Conservation (phyloP, 163 green algal species). For the Scenedesmus sp. region DNA sequence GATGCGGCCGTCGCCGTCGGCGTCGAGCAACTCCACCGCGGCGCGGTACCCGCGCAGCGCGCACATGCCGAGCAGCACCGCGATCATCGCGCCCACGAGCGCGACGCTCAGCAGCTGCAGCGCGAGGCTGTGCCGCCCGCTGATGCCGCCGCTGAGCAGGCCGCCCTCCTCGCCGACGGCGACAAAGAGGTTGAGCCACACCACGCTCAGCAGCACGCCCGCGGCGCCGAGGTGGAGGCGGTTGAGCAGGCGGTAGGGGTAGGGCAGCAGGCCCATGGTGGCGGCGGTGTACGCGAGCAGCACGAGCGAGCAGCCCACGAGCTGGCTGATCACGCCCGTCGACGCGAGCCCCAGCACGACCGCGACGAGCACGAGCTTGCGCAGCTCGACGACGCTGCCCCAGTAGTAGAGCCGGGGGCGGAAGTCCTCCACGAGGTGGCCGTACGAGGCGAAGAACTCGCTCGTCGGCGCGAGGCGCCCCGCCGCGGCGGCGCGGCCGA, state of each 20-base stretch:
- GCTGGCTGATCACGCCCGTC: conserved; percentile 22
- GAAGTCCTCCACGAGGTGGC: conserved; percentile 38
- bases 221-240: neutral
- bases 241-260: conserved; percentile 31
- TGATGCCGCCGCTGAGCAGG: conserved; percentile 12
- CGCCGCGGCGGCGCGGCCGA: neutral
- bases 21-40: neutral
- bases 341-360: conserved; percentile 29
- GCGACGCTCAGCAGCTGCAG: conserved; percentile 33
- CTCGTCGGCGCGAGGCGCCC: conserved; percentile 5
- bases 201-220: conserved; percentile 13
- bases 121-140: conserved; percentile 7
- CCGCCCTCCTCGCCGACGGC: conserved; percentile 32
- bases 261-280: conserved; percentile 32
- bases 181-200: conserved; percentile 39
- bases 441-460: conserved; percentile 26
- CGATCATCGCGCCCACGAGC: conserved; percentile 4
- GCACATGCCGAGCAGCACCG: conserved; percentile 2
- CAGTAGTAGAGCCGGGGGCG: conserved; percentile 39
- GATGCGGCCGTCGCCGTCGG: conserved; percentile 22
- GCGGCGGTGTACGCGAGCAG: conserved; percentile 23
- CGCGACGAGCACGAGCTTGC: conserved; percentile 38
- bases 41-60: conserved; percentile 1
- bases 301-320: conserved; percentile 32
- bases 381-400: conserved; percentile 29